Evolutionary conservation across 2,329 filamentous ascomycete genomes (phyloP).

Genomic region (Cytospora mali): DNA sequence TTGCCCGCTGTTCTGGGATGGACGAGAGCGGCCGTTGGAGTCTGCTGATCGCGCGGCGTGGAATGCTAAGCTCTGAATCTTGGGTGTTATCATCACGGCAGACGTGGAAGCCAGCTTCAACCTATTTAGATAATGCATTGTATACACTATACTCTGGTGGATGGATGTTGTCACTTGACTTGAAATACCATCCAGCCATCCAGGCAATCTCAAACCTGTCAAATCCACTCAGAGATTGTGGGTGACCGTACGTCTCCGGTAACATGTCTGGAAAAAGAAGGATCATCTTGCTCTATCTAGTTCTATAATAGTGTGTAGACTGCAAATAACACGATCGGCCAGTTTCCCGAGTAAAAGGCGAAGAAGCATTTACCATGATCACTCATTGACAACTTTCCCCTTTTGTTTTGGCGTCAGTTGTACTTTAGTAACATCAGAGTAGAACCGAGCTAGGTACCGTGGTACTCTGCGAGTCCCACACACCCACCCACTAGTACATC

Average conservation of each 20-base stretch:
- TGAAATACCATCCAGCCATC: neutral
- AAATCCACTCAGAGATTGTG: too few species aligned
- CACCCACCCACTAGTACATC: neutral
- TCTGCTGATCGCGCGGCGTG: conserved; percentile 48
- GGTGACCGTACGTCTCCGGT: too few species aligned
- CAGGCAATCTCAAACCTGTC: too few species aligned
- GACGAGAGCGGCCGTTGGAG: conserved; percentile 45
- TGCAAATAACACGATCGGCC: too few species aligned
- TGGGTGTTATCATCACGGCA: neutral
- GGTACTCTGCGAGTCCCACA: neutral
- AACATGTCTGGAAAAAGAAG: too few species aligned
- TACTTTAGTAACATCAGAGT: too few species aligned
- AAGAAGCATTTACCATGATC: neutral
- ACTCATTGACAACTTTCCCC: neutral
- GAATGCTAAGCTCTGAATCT: conserved; percentile 47
- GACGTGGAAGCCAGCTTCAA: neutral
- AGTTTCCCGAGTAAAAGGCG: too few species aligned
- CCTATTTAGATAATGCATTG: neutral
- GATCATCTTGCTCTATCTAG: too few species aligned
- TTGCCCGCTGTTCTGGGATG: conserved; percentile 53
- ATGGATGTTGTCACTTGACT: neutral
- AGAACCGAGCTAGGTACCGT: neutral
- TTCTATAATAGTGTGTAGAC: too few species aligned
- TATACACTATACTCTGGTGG: neutral
- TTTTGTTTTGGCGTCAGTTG: neutral